A percentile compares a stretch with the other conserved stretches of the same genome.
Conservation (phyloP, 1,284 basidiomycete genomes). For the Ustilago xerochloae region DNA sequence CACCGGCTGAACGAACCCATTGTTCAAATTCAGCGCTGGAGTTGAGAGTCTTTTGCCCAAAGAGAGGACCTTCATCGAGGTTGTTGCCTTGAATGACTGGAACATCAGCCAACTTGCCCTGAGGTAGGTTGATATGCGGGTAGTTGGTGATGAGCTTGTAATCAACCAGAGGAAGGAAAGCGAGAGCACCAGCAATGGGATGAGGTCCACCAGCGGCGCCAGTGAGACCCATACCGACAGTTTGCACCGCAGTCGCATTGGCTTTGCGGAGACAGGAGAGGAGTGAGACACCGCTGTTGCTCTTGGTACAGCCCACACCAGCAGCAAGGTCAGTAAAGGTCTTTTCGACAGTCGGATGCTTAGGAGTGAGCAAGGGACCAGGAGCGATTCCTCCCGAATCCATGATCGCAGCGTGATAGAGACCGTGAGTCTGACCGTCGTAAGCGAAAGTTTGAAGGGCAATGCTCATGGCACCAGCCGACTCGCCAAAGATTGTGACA, state of each 20-base stretch:
- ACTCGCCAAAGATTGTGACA: conserved; percentile 49
- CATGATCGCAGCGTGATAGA: conserved; percentile 53
- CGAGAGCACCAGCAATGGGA: conserved; percentile 30
- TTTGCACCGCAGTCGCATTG: conserved; percentile 25
- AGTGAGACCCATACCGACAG: conserved; percentile 4
- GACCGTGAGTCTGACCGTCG: conserved; percentile 30
- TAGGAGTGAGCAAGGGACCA: conserved; percentile 29
- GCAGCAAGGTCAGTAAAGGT: conserved; percentile 22
- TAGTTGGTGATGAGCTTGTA: conserved; percentile 42
- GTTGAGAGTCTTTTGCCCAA: conserved; percentile 25
- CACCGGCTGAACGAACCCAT: conserved; percentile 19
- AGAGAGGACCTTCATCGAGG: conserved; percentile 46
- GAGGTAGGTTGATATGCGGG: conserved; percentile 24
- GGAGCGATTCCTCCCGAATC: conserved; percentile 40
- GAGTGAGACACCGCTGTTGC: not conserved
- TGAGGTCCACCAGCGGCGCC: conserved; percentile 10
- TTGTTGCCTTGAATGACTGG: conserved; percentile 49
- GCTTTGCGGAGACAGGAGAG: conserved; percentile 35
- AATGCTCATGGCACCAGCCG: conserved; percentile 47
- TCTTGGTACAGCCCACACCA: conserved; percentile 24
- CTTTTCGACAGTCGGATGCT: conserved; percentile 30
- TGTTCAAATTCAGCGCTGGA: conserved; percentile 17
- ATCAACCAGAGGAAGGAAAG: conserved; percentile 41
- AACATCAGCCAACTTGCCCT: conserved; percentile 41
- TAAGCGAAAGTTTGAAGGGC: conserved; percentile 41